A percentile compares a stretch with the other conserved stretches of the same genome.
Evolutionary conservation across 768 basidiomycete species (phyloP).

Genomic region (Russula abietina): DNA sequence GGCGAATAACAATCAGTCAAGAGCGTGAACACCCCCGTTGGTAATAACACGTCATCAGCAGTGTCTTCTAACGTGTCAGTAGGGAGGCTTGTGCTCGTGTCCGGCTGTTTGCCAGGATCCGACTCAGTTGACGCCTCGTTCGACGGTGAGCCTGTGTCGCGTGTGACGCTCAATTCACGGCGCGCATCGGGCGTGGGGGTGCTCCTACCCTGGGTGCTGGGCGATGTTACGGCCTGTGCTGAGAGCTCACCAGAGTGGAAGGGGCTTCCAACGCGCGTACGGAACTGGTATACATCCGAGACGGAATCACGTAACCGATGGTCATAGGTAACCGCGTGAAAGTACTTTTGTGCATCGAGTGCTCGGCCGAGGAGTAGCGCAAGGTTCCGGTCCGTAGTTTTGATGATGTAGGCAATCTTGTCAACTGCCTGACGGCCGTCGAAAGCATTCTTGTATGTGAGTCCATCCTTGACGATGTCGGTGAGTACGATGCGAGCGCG

Average conservation of each 20-base stretch:
- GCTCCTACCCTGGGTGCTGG: constrained; percentile 23
- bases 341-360: constrained; percentile 96
- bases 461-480: constrained; percentile 88
- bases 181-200: constrained; percentile 25
- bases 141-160: constrained; percentile 24
- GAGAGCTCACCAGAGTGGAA: constrained; percentile 71
- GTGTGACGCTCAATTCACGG: constrained; percentile 26
- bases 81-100: constrained; percentile 27
- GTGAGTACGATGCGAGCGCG: constrained; percentile 67
- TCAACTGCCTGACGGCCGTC: constrained; percentile 97
- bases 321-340: constrained; percentile 98
- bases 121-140: constrained; percentile 32
- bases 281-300: constrained; percentile 90
- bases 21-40: constrained; percentile 92
- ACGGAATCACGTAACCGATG: constrained; percentile 88
- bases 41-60: constrained; percentile 62
- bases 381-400: constrained; percentile 94
- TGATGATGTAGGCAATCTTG: constrained; percentile 96
- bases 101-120: constrained; percentile 27
- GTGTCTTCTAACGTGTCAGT: constrained; percentile 13
- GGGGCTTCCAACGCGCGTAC: constrained; percentile 73
- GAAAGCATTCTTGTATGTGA: constrained; percentile 94
- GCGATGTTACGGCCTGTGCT: constrained; percentile 33
- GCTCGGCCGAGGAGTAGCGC: constrained; percentile 93
- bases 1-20: constrained; percentile 98